A percentile compares a stretch with the other conserved stretches of the same genome.
Conservation (phyloP, 2,329 filamentous ascomycete species). For the Xylaria sp. region DNA sequence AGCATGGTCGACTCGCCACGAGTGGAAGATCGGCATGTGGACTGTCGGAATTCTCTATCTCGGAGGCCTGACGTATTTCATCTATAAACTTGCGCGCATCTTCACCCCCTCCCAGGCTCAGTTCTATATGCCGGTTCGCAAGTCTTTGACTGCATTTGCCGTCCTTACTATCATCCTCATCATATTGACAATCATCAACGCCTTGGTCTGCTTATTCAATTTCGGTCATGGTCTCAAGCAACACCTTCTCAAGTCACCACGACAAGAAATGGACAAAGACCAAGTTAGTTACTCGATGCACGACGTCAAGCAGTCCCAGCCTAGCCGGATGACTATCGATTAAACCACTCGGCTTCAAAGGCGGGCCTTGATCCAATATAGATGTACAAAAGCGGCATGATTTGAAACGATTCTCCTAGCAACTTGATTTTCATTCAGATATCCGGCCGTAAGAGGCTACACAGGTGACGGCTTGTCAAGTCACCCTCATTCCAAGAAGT, state of each 20-base stretch:
- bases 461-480: conserved; percentile 13
- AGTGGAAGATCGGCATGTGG: conserved; percentile 80
- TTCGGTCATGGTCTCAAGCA: conserved; percentile 89
- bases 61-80: conserved; percentile 89
- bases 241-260: conserved; percentile 69
- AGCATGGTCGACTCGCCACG: conserved; percentile 82
- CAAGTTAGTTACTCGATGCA: conserved; percentile 61
- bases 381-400: conserved; percentile 42
- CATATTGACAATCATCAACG: conserved; percentile 85
- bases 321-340: conserved; percentile 67
- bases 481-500: conserved; percentile 16
- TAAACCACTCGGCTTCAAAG: conserved; percentile 41
- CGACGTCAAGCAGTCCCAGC: conserved; percentile 60
- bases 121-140: conserved; percentile 78
- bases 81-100: conserved; percentile 98
- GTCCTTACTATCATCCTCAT: conserved; percentile 91
- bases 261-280: conserved; percentile 58
- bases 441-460: conserved; percentile 32
- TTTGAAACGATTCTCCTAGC: conserved; percentile 38
- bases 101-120: conserved; percentile 67
- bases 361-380: conserved; percentile 24
- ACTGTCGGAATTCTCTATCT: conserved; percentile 84
- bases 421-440: conserved; percentile 34
- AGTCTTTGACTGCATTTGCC: conserved; percentile 90
- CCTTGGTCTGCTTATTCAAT: conserved; percentile 85